These are phyloP conservation scores for Phytopythium helicoides DNA, from an alignment of 352 stramenopile genomes.

Conservation along the genomic window DNA sequence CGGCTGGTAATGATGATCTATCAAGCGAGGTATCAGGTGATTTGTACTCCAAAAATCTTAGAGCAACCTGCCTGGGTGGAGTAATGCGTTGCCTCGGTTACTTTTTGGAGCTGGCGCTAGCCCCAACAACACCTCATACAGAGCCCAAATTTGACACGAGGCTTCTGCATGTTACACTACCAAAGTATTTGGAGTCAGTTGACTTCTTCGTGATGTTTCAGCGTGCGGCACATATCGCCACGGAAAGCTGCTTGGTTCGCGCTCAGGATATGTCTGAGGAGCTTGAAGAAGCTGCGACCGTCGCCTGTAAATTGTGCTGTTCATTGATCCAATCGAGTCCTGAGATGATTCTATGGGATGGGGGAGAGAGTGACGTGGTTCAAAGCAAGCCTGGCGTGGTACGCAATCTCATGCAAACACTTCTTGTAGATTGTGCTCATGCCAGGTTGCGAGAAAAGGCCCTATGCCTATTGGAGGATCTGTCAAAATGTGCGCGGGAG, in stretches of 20 bases:
- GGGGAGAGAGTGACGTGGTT: not conserved
- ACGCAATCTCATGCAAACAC: too few species aligned
- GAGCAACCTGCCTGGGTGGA: slow-evolving; percentile 45
- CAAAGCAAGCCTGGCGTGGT: not conserved
- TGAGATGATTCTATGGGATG: slow-evolving; percentile 1
- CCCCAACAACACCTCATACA: not conserved
- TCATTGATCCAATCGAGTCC: slow-evolving; percentile 20
- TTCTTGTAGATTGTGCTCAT: too few species aligned
- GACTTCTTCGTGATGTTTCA: slow-evolving; percentile 13
- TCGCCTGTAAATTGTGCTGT: slow-evolving; percentile 19
- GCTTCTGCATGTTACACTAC: slow-evolving; percentile 27
- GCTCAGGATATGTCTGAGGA: slow-evolving; percentile 22
- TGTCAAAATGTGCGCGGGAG: too few species aligned
- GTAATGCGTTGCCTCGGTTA: slow-evolving; percentile 46
- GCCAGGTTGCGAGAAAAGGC: too few species aligned
- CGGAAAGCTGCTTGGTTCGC: slow-evolving; percentile 1
- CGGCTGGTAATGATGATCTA: not conserved
- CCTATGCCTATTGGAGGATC: too few species aligned
- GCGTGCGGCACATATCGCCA: slow-evolving; percentile 9
- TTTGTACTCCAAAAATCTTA: slow-evolving; percentile 36
- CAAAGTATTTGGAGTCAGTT: slow-evolving; percentile 30
- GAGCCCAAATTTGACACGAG: slow-evolving; percentile 26
- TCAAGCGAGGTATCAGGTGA: slow-evolving; percentile 3
- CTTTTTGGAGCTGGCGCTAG: slow-evolving; percentile 27
- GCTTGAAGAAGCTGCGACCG: slow-evolving; percentile 17